Percentiles rank a stretch among this genome's conserved stretches.
Evolutionary conservation across 345 rosid genomes (phyloP).

Genomic region (Hevea brasiliensis): DNA sequence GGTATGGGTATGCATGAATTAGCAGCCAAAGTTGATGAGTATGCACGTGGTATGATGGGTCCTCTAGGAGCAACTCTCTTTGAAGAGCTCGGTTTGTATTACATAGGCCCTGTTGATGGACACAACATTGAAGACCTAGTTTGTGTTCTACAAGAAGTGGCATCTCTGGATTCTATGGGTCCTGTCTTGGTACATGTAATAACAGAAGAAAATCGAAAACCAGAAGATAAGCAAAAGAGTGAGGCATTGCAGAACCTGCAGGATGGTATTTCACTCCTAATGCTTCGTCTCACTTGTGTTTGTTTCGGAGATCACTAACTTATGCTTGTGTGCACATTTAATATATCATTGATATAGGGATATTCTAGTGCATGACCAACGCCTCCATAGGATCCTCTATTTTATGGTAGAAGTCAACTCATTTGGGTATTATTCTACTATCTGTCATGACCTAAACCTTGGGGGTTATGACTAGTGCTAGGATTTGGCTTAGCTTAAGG

Average conservation of each 20-base stretch:
- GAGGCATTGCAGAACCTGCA: slow-evolving; percentile 32
- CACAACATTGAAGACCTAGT: slow-evolving; percentile 82
- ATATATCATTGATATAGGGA: background rate
- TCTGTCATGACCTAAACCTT: too few relatives aligned
- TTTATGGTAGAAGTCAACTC: background rate
- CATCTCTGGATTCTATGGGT: slow-evolving; percentile 80
- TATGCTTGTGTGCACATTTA: too few relatives aligned
- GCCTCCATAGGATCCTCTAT: background rate
- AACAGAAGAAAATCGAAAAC: slow-evolving; percentile 60
- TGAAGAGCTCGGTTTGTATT: slow-evolving; percentile 90
- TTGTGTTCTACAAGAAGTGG: slow-evolving; percentile 77
- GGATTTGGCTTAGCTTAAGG: too few relatives aligned
- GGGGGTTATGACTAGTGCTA: too few relatives aligned
- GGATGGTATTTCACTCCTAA: slow-evolving; percentile 34
- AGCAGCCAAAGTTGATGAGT: slow-evolving; percentile 97
- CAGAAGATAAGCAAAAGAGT: slow-evolving; percentile 25
- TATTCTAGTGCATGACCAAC: background rate
- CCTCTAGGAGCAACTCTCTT: slow-evolving; percentile 88
- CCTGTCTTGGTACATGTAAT: slow-evolving; percentile 92
- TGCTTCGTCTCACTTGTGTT: too few relatives aligned
- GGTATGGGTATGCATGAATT: slow-evolving; percentile 85
- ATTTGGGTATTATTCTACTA: background rate
- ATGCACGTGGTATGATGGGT: slow-evolving; percentile 95
- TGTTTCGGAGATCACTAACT: too few relatives aligned
- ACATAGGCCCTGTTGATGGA: slow-evolving; percentile 95